Base-by-base conservation (phyloP, 352 stramenopile genomes). In the Sclerospora graminicola region DNA sequence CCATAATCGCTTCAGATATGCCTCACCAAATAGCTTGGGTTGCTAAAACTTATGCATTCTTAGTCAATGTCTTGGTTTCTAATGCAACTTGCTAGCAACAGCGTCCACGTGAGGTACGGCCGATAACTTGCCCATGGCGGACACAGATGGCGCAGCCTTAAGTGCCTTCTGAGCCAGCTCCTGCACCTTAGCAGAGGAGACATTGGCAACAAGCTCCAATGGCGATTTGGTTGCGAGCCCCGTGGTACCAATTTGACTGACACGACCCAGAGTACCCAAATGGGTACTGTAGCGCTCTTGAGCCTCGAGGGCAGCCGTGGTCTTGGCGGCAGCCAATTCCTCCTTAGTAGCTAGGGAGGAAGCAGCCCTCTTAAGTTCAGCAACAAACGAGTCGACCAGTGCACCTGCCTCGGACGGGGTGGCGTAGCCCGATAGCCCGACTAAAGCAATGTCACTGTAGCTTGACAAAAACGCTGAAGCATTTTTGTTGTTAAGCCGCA, bases 261-360 rank as follows among this genome's bases (percentile, higher is more conserved):
- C 38, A 13, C 54, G 57, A 28, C 57, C 40, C 15, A 88, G 18
- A 40, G 52, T 40, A 35, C 63, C 67, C 41, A 73, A 47, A 51
- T 73, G 72, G 14, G 61, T 66, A 51, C 36, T 55, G 37, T 75
- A 52, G 26, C 32, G 55, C 43, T 68, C 63, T 15, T 63, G 37
- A 23, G 60, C 58, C 16, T 76, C 49, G 15, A 89, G 42, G 2
- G 66, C 68, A 4, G 73, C 75, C 11, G 58, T 52, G 28, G 60
- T 82, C 75, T 89, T 85, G 53, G 81, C 81, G 5, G 68, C 73
- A 41, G 67, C 69, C 43, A 92, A 64, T 51, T 89, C 81, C 18
- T 86, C 74, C 26, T 69, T 66, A 41, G 71, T 80, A 23, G 80
- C 63, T 9, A 74, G 59, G 8, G 60, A 60, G 19, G 62, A 60